A percentile compares a stretch with the other conserved stretches of the same genome.
phyloP scores from a whole-genome alignment of 2,329 filamentous ascomycete species.

The Epichloe sibirici region DNA sequence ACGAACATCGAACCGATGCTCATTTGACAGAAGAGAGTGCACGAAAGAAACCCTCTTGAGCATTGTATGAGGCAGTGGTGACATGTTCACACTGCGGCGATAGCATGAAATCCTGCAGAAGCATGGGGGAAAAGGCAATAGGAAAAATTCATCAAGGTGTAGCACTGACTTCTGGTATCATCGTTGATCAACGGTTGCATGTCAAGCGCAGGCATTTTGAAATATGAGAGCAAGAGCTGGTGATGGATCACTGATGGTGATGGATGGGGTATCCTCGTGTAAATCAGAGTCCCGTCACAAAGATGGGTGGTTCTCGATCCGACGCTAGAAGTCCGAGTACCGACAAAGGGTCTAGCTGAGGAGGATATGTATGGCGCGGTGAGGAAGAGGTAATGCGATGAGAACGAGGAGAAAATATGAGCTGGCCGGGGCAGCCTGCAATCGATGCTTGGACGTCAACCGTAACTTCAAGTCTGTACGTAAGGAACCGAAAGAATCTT shows the following conservation, averaged over 20 bases:
- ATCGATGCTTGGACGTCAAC: not conserved
- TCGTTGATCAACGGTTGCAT: conserved; percentile 31
- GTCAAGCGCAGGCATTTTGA: conserved; percentile 29
- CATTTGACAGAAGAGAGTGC: no score
- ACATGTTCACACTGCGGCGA: not conserved
- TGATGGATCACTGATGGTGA: not conserved
- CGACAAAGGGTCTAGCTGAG: not conserved
- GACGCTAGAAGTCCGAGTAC: not conserved
- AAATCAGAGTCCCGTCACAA: not conserved
- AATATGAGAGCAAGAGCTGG: not conserved
- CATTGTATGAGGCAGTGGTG: not conserved
- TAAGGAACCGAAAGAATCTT: not conserved
- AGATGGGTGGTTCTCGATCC: not conserved
- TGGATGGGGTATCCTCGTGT: no score
- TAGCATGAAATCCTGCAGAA: not conserved
- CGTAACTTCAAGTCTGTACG: not conserved
- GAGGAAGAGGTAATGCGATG: no score
- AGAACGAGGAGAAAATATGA: not conserved
- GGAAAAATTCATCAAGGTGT: not conserved
- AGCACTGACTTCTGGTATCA: conserved; percentile 30
- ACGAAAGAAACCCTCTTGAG: not conserved
- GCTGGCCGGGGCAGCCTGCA: not conserved
- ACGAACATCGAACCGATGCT: no score
- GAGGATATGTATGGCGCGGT: not conserved
- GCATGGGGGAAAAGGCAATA: not conserved